Evolutionary conservation across 306 rosid genomes (phyloP), one percentile per base, ranked within the genome.

Genomic region (Cicer cuneatum): DNA sequence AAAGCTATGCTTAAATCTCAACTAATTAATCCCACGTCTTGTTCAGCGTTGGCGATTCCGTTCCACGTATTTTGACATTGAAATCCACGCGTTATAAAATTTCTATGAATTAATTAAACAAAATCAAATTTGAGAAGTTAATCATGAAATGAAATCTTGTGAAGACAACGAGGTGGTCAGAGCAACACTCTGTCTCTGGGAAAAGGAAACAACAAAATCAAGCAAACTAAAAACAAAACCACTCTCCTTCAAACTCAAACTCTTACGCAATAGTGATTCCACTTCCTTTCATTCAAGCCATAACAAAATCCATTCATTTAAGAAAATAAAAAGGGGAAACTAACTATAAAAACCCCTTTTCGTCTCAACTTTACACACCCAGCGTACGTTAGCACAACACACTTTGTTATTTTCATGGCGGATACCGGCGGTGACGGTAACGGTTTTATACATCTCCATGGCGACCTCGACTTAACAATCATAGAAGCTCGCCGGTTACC

Each of bases 401-500:
- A 33, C 59, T 7, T 8, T 29, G 35, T 29, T 29, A 29, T 29
- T 29, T 14, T 40, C 64, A 92, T 92, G 96, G 92, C 87, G 42
- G 90, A 75, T 10, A 8, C 63, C 53, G 60, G 41, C 51, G 71
- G 40, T 63, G 51, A 82, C 58, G 82, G 70, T 11, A 37, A 75
- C 59, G 72, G 72, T 61, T 4, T 69, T 2, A 24, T 1, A 8
- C 83, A 66, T n/a, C 97, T 94, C 62, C 99, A 94, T 68, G 99
- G 99, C 12, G 98, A 92, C 86, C 90, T 94, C 11, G 89, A 89
- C 76, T 86, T 94, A 42, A 75, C 29, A 19, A 89, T 94, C 57
- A 29, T 87, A 42, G 80, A 83, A 72, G 99, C 97, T 35, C 81
- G 84, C 6, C 19, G 40, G 12, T 60, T 94, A 10, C 99, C 99